These are phyloP conservation scores for Termitomyces bulborhizus DNA, from an alignment of 768 basidiomycete genomes.

Conservation along the genomic window DNA sequence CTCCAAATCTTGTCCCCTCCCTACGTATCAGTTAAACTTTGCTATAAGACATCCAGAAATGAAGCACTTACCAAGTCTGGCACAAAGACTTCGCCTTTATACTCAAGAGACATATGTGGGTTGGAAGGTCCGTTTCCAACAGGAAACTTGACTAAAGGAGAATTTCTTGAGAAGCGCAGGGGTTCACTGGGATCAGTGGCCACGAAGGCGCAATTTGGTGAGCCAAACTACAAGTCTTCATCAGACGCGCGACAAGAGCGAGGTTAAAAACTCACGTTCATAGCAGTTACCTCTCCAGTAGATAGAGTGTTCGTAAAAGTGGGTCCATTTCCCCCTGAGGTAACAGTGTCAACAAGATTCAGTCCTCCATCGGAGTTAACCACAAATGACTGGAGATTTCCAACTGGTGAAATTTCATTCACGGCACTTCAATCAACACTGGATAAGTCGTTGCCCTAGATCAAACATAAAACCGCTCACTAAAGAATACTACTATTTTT, in stretches of 20 bases:
- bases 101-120: slow-evolving; percentile 62
- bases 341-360: slow-evolving; percentile 34
- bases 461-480: slow-evolving; percentile 25
- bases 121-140: slow-evolving; percentile 40
- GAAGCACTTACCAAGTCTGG: slow-evolving; percentile 50
- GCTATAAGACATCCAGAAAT: background rate
- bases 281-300: slow-evolving; percentile 48
- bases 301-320: slow-evolving; percentile 44
- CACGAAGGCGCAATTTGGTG: slow-evolving; percentile 27
- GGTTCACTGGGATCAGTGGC: slow-evolving; percentile 33
- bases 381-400: slow-evolving; percentile 47
- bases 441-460: background rate
- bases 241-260: background rate
- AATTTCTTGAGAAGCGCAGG: slow-evolving; percentile 26
- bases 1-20: slow-evolving; percentile 70
- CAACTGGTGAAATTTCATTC: slow-evolving; percentile 40
- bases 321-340: slow-evolving; percentile 43
- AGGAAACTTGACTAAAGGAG: slow-evolving; percentile 42
- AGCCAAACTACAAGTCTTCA: slow-evolving; percentile 24
- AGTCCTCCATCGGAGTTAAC: slow-evolving; percentile 34
- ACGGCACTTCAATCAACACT: slow-evolving; percentile 32
- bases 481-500: slow-evolving; percentile 53
- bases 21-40: slow-evolving; percentile 22
- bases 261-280: slow-evolving; percentile 36
- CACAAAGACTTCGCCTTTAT: slow-evolving; percentile 51